Evolutionary conservation across 768 basidiomycete species (phyloP), one percentile per base, ranked within the genome.

Genomic region (Leccinum aurantiacum): DNA sequence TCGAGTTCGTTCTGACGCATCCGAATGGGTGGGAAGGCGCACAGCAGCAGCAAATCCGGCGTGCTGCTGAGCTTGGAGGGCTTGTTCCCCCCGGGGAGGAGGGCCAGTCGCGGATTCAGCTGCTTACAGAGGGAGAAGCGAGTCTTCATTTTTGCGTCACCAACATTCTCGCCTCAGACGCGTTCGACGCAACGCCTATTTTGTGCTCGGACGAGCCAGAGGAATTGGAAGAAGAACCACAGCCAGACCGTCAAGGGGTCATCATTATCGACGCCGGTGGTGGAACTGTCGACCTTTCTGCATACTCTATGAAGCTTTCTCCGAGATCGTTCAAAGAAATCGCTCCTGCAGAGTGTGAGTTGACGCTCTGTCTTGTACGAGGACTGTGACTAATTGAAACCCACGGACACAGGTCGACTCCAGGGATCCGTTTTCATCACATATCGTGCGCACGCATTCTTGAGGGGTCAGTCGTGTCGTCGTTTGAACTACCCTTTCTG

Each of bases 21-120:
- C 86, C 86, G 1, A 87, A 86, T 61, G 84, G 82, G 0, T 88
- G 85, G 86, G 85, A 81, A 60, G 82, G 83, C 3, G 68, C 68
- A 1, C 86, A 87, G 63, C 86, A 87, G 59, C 70, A 71, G 27
- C 73, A 79, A 59, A 82, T 87, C 75, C 79, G 86, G 4, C 63
- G 65, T 44, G 86, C 85, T 10, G 83, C 63, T 14, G 75, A 82
- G 15, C 65, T 67, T 17, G 85, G 82, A 2, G 81, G 82, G 6
- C 74, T 88, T 9, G 71, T 87, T 51, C 73, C 77, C 1, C 69
- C 79, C 44, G 77, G 67, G 55, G 62, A 66, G 2, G 67, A 67
- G 6, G 79, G 76, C 0, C 78, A 64, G 31, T 67, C 71, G 1
- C 78, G 82, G 0, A 67, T 86, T 2, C 79, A 77, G 3, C 82